These are phyloP conservation scores for Phytophthora pseudosyringae DNA, from an alignment of 352 stramenopile genomes.

Conservation along the genomic window DNA sequence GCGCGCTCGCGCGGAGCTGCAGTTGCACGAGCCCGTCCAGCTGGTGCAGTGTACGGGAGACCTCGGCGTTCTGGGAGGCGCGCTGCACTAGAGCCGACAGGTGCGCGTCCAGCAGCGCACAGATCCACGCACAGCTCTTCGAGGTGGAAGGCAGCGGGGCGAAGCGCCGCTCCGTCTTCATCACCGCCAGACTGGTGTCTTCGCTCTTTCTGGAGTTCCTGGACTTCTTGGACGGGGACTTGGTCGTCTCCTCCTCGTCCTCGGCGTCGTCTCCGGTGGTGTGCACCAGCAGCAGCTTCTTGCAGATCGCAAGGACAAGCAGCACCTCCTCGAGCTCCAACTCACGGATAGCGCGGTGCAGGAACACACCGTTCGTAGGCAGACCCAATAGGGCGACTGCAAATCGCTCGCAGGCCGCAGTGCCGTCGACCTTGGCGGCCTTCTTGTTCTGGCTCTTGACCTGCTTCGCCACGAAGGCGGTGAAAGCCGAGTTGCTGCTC, in stretches of 20 bases:
- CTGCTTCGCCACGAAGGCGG: constrained; percentile 36
- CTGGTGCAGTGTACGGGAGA: constrained; percentile 50
- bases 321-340: constrained; percentile 75
- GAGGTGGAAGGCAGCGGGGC: constrained; percentile 43
- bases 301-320: constrained; percentile 70
- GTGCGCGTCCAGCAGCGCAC: constrained; percentile 76
- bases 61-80: constrained; percentile 48
- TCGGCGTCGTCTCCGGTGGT: constrained; percentile 33
- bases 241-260: constrained; percentile 23
- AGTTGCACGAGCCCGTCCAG: constrained; percentile 64
- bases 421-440: constrained; percentile 14
- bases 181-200: constrained; percentile 16
- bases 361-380: constrained; percentile 77
- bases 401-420: constrained; percentile 55
- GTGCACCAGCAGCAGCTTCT: constrained; percentile 67
- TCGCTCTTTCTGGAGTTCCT: constrained; percentile 34
- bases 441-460: constrained; percentile 30
- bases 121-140: constrained; percentile 78
- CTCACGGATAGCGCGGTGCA: constrained; percentile 77
- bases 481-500: constrained; percentile 45
- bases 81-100: constrained; percentile 70
- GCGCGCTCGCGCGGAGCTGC: constrained; percentile 57
- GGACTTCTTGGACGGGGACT: constrained; percentile 20
- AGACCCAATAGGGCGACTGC: constrained; percentile 60
- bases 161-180: constrained; percentile 37